Evolutionary conservation across 228 moss, liverwort and hornwort species (phyloP).

Genomic region (Sphagnum fallax): DNA sequence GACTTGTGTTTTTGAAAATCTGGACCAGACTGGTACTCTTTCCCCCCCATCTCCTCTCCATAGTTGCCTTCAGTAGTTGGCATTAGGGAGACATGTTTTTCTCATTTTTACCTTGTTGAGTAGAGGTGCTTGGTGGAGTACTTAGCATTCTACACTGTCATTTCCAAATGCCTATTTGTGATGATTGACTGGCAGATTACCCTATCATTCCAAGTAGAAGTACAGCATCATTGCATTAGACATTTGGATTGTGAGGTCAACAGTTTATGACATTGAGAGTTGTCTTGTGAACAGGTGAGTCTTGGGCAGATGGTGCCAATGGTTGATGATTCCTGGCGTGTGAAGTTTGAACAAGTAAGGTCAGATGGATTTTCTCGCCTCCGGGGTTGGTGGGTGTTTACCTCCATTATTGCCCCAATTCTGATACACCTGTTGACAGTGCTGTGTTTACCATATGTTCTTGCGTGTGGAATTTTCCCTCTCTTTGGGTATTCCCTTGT

Average conservation of each 20-base stretch:
- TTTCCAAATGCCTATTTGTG: too few relatives aligned
- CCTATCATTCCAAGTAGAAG: too few relatives aligned
- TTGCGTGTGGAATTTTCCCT: slow-evolving; percentile 72
- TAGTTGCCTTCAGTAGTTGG: neutral
- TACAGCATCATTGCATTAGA: too few relatives aligned
- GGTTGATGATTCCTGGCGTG: slow-evolving; percentile 90
- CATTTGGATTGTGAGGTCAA: too few relatives aligned
- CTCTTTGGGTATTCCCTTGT: slow-evolving; percentile 69
- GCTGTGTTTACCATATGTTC: slow-evolving; percentile 67
- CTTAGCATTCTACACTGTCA: too few relatives aligned
- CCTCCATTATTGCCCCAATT: slow-evolving; percentile 76
- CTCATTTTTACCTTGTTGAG: too few relatives aligned
- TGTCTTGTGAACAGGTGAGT: slow-evolving; percentile 60
- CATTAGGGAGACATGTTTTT: neutral
- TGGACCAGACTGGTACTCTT: slow-evolving; percentile 93
- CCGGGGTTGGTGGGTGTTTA: slow-evolving; percentile 82
- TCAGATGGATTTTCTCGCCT: slow-evolving; percentile 87
- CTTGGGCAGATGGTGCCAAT: slow-evolving; percentile 91
- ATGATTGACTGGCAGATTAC: too few relatives aligned
- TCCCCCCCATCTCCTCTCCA: neutral
- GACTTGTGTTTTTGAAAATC: slow-evolving; percentile 91
- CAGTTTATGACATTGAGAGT: neutral
- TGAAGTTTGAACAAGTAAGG: slow-evolving; percentile 92
- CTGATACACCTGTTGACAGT: slow-evolving; percentile 75
- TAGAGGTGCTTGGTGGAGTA: too few relatives aligned